Evolutionary conservation across 768 basidiomycete species (phyloP), one percentile per base, ranked within the genome.

Genomic region (Kwoniella botswanensis): DNA sequence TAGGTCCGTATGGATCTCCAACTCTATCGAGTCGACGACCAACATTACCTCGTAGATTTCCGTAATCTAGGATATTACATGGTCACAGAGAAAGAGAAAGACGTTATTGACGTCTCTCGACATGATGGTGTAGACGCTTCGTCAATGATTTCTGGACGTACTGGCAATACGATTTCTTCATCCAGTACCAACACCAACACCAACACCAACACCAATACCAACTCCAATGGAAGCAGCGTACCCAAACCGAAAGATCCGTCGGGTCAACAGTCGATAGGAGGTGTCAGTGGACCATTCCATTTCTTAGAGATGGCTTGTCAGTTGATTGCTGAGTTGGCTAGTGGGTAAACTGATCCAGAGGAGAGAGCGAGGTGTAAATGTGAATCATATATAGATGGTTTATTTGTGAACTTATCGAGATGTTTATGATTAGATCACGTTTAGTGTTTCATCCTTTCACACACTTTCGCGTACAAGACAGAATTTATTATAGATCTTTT

Each of bases 21-120:
- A 77, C 88, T 98, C 50, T 99, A 98, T 83, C 92, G 93, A 87
- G 93, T 99, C 21, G 96, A 99, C 81, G 90, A 90, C 24, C 90
- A 90, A 82, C 98, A 98, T 85, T 98, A 98, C 84, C 88, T 99
- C 35, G 97, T 99, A 67, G 96, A 98, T 82, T 99, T 99, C 85
- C 91, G 97, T 77, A 95, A 98, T 86, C 93, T 97, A 83, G 94
- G 93, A 81, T 92, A 94, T 63, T 97, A 98, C 84, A 71, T 76
- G 7, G 79, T 83, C 17, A 65, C 70, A 15, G 71, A 74, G 4
- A 71, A 75, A 24, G 73, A 70, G 43, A 35, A 35, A 24, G 63
- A 65, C 35, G 68, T 70, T 2, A 62, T 61, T 3, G 68, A 70
- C 50, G 68, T 65, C 4, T 70, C 68, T 9, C 62, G 68, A 11